Evolutionary conservation across 2,329 filamentous ascomycete genomes (phyloP).

Genomic region (Trichoderma breve): DNA sequence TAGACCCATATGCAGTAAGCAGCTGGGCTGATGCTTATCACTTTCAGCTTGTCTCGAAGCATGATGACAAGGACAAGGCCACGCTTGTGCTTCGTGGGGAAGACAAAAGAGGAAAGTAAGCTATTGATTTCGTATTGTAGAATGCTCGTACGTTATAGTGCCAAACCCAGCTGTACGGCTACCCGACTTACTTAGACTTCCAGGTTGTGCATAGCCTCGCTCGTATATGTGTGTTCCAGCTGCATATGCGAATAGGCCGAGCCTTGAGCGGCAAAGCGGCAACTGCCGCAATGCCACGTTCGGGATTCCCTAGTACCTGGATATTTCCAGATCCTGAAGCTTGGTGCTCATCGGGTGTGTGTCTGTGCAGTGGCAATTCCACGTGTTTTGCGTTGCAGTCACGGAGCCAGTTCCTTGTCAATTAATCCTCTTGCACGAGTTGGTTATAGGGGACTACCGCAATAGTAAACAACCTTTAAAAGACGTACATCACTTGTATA

Average conservation of each 20-base stretch:
- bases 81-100: neutral
- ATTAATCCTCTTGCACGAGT: neutral
- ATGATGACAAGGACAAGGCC: neutral
- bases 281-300: neutral
- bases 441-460: neutral
- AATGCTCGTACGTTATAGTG: neutral
- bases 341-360: neutral
- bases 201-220: neutral
- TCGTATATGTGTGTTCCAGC: neutral
- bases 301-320: neutral
- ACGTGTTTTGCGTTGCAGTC: neutral
- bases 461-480: neutral
- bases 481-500: neutral
- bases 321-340: neutral
- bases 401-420: neutral
- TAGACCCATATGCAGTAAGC: conserved; percentile 6
- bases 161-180: neutral
- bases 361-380: neutral
- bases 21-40: neutral
- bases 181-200: neutral
- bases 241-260: neutral
- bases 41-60: neutral
- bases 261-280: neutral
- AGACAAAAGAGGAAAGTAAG: neutral
- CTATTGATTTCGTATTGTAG: neutral